phyloP scores from a whole-genome alignment of 768 basidiomycete genomes.

The Lepiota brunneoincarnata region DNA sequence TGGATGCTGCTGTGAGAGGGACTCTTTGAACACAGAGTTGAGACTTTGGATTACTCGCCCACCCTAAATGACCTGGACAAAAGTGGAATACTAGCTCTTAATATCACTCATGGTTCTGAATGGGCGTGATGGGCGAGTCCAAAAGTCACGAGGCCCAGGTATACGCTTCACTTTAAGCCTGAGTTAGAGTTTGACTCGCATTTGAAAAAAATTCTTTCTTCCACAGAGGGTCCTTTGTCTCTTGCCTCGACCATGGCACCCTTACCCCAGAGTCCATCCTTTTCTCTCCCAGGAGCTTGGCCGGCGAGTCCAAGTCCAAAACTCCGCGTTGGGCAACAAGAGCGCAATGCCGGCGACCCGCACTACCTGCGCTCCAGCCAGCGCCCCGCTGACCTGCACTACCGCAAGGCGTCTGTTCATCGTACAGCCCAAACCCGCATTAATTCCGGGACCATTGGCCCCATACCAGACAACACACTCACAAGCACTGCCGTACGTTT shows the following conservation, averaged over 20 bases:
- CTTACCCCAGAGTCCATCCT: conserved; percentile 24
- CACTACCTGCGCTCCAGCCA: conserved; percentile 1
- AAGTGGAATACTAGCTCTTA: conserved; percentile 9
- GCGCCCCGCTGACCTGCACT: background rate
- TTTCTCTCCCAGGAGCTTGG: conserved; percentile 44
- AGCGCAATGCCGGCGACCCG: background rate
- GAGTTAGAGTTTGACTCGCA: background rate
- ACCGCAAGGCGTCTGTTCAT: background rate
- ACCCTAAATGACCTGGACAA: background rate
- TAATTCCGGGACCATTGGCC: background rate
- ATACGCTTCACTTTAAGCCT: background rate
- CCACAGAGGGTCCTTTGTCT: background rate
- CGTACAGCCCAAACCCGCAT: background rate
- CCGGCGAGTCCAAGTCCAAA: conserved; percentile 23
- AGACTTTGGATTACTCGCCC: background rate
- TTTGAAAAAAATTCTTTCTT: background rate
- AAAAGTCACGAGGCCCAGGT: conserved; percentile 6
- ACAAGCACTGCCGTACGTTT: background rate
- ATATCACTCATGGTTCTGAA: background rate
- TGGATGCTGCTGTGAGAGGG: conserved; percentile 80
- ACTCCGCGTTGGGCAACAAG: background rate
- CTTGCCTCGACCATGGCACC: conserved; percentile 6
- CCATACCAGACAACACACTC: conserved; percentile 2
- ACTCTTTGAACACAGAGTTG: conserved; percentile 44
- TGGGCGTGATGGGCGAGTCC: no score